Conservation (phyloP, 2,329 filamentous ascomycete species). For the Colletotrichum paranaense region DNA sequence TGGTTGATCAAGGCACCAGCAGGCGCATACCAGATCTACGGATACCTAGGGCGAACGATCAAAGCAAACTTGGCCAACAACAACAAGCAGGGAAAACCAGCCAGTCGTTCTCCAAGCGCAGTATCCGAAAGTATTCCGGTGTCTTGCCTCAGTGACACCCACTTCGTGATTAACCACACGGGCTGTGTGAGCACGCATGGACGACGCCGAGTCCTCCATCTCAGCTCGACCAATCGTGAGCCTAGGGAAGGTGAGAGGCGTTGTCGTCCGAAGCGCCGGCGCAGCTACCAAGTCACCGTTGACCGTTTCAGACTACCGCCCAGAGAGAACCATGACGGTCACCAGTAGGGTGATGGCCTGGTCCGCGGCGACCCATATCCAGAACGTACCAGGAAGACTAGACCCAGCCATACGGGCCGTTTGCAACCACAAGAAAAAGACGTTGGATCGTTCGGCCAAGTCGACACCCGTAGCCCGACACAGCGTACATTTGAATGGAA, state of each 20-base stretch:
- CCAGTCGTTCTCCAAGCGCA: neutral
- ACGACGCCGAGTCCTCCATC: neutral
- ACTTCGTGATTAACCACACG: neutral
- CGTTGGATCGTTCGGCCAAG: slow-evolving; percentile 16
- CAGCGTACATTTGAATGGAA: neutral
- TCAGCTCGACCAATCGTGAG: neutral
- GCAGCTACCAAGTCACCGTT: slow-evolving; percentile 3
- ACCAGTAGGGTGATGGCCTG: neutral
- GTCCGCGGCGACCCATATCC: slow-evolving; percentile 3
- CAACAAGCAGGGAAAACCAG: neutral
- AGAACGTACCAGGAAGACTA: neutral
- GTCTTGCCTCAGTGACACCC: neutral
- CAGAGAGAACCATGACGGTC: neutral
- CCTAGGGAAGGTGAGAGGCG: neutral
- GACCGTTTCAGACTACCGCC: slow-evolving; percentile 14
- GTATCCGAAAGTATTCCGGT: neutral
- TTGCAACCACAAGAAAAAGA: slow-evolving; percentile 17
- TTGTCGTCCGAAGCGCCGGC: slow-evolving; percentile 10
- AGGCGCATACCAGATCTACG: neutral
- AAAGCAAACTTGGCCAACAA: neutral
- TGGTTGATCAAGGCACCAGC: neutral
- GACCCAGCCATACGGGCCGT: slow-evolving; percentile 18
- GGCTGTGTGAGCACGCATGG: neutral
- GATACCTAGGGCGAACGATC: neutral
- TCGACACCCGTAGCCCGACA: neutral